phyloP scores from a whole-genome alignment of 768 basidiomycete genomes.

The Termitomyces sp. region DNA sequence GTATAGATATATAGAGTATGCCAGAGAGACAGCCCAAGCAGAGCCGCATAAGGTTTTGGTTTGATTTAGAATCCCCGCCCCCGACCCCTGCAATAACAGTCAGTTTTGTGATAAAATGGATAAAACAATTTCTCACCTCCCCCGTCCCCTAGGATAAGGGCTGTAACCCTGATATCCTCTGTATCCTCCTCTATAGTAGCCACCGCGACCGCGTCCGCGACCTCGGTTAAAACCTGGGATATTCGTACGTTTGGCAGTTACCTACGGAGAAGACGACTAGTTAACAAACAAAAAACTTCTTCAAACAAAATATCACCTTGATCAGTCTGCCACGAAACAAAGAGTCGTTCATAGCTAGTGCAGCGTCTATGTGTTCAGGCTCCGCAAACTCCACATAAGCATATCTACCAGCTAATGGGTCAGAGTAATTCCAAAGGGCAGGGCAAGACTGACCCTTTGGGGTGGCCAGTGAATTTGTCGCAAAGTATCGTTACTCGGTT shows the following conservation, averaged over 20 bases:
- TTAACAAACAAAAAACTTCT: neutral
- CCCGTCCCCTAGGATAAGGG: slow-evolving; percentile 67
- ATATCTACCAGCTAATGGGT: slow-evolving; percentile 53
- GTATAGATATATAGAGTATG: slow-evolving; percentile 18
- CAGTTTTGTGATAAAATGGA: neutral
- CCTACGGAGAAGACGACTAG: slow-evolving; percentile 43
- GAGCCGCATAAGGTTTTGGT: slow-evolving; percentile 11
- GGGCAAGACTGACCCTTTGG: slow-evolving; percentile 73
- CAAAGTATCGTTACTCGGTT: slow-evolving; percentile 99
- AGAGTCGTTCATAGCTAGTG: slow-evolving; percentile 93
- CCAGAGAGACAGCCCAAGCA: slow-evolving; percentile 5
- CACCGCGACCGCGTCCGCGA: slow-evolving; percentile 72
- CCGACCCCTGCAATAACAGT: slow-evolving; percentile 32
- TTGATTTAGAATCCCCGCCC: slow-evolving; percentile 66
- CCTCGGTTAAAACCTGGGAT: slow-evolving; percentile 89
- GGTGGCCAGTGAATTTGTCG: slow-evolving; percentile 99
- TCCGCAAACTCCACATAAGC: slow-evolving; percentile 99
- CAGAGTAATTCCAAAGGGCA: slow-evolving; percentile 4
- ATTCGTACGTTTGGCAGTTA: slow-evolving; percentile 94
- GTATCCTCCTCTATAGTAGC: slow-evolving; percentile 46
- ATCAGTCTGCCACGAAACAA: slow-evolving; percentile 91
- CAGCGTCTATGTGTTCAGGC: slow-evolving; percentile 85
- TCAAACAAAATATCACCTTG: slow-evolving; percentile 48
- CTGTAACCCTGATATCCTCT: slow-evolving; percentile 51
- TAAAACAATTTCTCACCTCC: slow-evolving; percentile 58